Base-by-base conservation (phyloP, 768 basidiomycete genomes). In the Lentinula edodes region DNA sequence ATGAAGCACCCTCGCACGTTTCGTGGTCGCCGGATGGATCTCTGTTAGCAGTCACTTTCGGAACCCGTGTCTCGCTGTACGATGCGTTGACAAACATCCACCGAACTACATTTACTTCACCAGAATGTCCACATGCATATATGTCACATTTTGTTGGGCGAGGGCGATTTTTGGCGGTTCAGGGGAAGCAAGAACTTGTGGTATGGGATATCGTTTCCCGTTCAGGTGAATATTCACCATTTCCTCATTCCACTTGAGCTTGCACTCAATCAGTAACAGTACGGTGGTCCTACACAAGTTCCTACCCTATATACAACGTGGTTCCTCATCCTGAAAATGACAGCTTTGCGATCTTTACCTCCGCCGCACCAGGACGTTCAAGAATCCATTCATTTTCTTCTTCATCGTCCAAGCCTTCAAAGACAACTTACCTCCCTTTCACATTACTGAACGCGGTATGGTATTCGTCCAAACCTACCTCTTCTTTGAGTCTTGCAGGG, bases 11-110 rank as follows among this genome's bases (percentile, higher is more conserved):
- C 36, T 79, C 78, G 58, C 79, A 86, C 64, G 76, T 83, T 0
- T 80, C 86, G 1, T 97, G 94, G 87, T 92, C 95, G 6, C 81
- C 79, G 4, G 97, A 99, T 71, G 89, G 85, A 8, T 95, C 95
- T 5, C 78, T 99, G 36, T 76, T 98, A 51, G 90, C 89, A 12
- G 80, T 95, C 20, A 79, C 87, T 12, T 80, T 90, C 57, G 86
- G 85, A 0, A 69, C 81, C 15, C 83, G 83, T 62, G 79, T 95
- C 57, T 83, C 85, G 5, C 72, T 98, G 6, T 97, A 90, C 72
- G 87, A 93, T 66, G 80, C 91, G 0, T 66, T 75, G 20, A 85
- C 84, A 23, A 88, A 85, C 63, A 72, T 77, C 23, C 73, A 91
- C 15, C 76, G 82, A 18, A 84, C 84, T 48, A 84, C 83, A 0